Conservation (phyloP, 306 rosid genomes). For the Dalbergia cultrata region DNA sequence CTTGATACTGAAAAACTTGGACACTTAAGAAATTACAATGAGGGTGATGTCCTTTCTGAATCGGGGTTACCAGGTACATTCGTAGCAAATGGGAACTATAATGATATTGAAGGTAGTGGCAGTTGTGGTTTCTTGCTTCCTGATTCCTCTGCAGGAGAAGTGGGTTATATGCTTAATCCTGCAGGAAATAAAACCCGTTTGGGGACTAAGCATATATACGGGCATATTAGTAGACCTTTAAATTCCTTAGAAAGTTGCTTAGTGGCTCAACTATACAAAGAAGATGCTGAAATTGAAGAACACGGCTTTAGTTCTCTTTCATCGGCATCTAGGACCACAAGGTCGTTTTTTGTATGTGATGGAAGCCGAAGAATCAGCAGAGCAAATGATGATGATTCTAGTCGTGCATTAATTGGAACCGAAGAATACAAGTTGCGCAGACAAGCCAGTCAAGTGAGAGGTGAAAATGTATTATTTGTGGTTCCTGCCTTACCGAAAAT, state of each 20-base stretch:
- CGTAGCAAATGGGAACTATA: conserved; percentile 23
- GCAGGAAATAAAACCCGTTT: conserved; percentile 54
- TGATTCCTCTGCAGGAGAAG: conserved; percentile 45
- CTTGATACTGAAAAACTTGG: conserved; percentile 44
- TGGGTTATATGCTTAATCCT: conserved; percentile 48
- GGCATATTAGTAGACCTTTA: conserved; percentile 52
- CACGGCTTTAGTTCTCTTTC: conserved; percentile 50
- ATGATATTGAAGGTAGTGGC: conserved; percentile 50
- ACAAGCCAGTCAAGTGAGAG: conserved; percentile 44
- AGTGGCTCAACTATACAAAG: conserved; percentile 75
- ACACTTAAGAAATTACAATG: conserved; percentile 25
- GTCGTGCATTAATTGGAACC: conserved; percentile 41
- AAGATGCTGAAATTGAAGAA: conserved; percentile 60
- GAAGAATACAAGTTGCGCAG: conserved; percentile 46
- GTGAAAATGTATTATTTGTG: conserved; percentile 48
- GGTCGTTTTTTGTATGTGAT: conserved; percentile 57
- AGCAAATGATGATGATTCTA: conserved; percentile 42
- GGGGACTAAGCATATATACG: conserved; percentile 46
- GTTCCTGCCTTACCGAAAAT: conserved; percentile 55
- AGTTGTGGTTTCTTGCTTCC: conserved; percentile 38
- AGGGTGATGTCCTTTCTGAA: conserved; percentile 51
- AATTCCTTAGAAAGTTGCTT: conserved; percentile 85
- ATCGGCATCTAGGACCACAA: conserved; percentile 53
- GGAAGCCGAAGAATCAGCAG: conserved; percentile 59
- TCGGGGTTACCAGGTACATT: conserved; percentile 38